A percentile compares a stretch with the other conserved stretches of the same genome.
Conservation (phyloP, 768 basidiomycete species). For the Lanmaoa pseudosensibilis region DNA sequence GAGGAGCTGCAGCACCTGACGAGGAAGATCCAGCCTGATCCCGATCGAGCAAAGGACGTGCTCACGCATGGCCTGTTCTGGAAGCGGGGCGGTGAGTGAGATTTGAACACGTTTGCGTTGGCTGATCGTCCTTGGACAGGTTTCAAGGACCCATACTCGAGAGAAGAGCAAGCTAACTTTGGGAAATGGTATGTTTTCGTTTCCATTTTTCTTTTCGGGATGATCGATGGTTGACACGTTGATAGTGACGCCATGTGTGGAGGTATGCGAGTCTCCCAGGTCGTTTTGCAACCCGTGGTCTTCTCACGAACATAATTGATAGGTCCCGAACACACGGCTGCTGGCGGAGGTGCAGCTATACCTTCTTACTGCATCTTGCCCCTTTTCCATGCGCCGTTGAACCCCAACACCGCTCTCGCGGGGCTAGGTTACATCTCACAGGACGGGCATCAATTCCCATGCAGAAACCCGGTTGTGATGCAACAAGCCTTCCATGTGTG, state of each 20-base stretch:
- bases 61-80: conserved; percentile 56
- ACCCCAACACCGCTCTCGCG: conserved; percentile 26
- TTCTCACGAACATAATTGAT: background rate
- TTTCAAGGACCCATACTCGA: conserved; percentile 64
- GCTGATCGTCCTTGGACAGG: conserved; percentile 31
- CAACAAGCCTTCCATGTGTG: conserved; percentile 63
- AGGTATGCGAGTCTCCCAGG: conserved; percentile 32
- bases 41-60: conserved; percentile 49
- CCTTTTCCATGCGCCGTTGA: conserved; percentile 47
- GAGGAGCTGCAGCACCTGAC: conserved; percentile 48
- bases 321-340: conserved; percentile 53
- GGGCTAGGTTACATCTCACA: conserved; percentile 50
- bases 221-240: background rate
- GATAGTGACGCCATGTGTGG: conserved; percentile 51
- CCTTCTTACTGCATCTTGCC: conserved; percentile 57
- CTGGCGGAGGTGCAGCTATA: conserved; percentile 38
- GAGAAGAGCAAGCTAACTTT: conserved; percentile 55
- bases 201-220: background rate
- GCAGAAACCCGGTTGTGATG: conserved; percentile 52
- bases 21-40: conserved; percentile 45
- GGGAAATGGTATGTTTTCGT: conserved; percentile 46
- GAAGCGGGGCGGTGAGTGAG: conserved; percentile 50
- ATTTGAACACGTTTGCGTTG: background rate
- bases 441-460: conserved; percentile 56
- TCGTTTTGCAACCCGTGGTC: background rate